Percentiles rank a stretch among this genome's conserved stretches.
Evolutionary conservation across 1,284 basidiomycete species (phyloP).

Genomic region (Ustilago xerochloae): DNA sequence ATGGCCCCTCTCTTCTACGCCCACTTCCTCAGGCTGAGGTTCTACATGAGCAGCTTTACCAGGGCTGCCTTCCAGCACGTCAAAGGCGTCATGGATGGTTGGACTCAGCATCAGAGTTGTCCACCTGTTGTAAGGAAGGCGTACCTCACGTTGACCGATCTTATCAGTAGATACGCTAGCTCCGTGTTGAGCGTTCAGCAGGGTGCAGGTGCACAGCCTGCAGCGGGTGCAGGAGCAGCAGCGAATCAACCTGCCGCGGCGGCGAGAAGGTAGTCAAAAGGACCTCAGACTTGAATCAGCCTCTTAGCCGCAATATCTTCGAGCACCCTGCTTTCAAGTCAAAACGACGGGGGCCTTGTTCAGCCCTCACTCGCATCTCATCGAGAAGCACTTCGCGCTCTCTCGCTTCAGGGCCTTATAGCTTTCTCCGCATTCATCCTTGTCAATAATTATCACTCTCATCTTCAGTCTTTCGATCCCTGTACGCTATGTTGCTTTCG

Average conservation of each 20-base stretch:
- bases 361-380: no score
- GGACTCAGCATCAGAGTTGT: constrained; percentile 60
- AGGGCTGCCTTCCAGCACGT: constrained; percentile 66
- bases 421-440: neutral
- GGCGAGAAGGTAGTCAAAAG: neutral
- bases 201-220: constrained; percentile 4
- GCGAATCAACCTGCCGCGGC: neutral
- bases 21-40: constrained; percentile 65
- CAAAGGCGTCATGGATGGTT: constrained; percentile 54
- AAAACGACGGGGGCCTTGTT: no score
- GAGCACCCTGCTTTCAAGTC: neutral
- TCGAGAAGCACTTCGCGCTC: no score
- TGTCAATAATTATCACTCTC: neutral
- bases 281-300: neutral
- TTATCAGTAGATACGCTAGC: constrained; percentile 62
- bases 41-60: constrained; percentile 67
- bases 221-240: constrained; percentile 12
- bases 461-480: neutral
- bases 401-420: neutral
- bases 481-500: neutral
- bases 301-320: no score
- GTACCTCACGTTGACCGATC: constrained; percentile 62
- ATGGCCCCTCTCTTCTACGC: constrained; percentile 65
- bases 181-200: constrained; percentile 63
- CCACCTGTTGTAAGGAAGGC: constrained; percentile 62